Conservation (phyloP, 305 asterid species). For the Andrographis paniculata region DNA sequence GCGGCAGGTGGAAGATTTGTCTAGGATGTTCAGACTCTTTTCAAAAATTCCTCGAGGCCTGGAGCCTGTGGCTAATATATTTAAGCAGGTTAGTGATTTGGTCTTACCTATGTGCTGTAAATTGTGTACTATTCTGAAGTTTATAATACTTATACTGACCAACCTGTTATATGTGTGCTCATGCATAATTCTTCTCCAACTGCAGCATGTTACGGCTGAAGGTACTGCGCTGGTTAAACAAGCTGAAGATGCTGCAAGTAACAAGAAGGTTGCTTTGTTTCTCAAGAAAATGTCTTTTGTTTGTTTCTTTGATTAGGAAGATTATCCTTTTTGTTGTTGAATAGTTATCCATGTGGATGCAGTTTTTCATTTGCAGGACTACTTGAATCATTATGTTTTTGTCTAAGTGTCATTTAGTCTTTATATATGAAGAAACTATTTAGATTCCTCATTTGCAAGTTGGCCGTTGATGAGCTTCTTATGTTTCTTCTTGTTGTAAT, state of each 20-base stretch:
- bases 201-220: conserved; percentile 91
- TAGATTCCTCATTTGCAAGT: not conserved
- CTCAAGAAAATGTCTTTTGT: too few relatives aligned
- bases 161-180: not conserved
- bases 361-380: too few relatives aligned
- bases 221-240: conserved; percentile 92
- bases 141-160: too few relatives aligned
- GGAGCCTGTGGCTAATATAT: conserved; percentile 81
- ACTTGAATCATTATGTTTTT: too few relatives aligned
- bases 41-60: conserved; percentile 88
- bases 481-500: not conserved
- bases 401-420: too few relatives aligned
- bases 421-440: too few relatives aligned
- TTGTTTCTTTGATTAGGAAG: too few relatives aligned
- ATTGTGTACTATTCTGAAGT: not conserved
- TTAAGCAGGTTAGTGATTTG: conserved; percentile 38
- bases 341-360: too few relatives aligned
- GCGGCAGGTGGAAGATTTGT: conserved; percentile 27
- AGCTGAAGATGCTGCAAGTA: conserved; percentile 99
- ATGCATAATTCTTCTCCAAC: not conserved
- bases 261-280: conserved; percentile 79
- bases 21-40: conserved; percentile 87
- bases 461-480: not conserved
- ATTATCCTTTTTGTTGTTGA: too few relatives aligned
- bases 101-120: not conserved